phyloP scores from a whole-genome alignment of 805 yeast genomes.

The Kockiozyma suomiensis region DNA sequence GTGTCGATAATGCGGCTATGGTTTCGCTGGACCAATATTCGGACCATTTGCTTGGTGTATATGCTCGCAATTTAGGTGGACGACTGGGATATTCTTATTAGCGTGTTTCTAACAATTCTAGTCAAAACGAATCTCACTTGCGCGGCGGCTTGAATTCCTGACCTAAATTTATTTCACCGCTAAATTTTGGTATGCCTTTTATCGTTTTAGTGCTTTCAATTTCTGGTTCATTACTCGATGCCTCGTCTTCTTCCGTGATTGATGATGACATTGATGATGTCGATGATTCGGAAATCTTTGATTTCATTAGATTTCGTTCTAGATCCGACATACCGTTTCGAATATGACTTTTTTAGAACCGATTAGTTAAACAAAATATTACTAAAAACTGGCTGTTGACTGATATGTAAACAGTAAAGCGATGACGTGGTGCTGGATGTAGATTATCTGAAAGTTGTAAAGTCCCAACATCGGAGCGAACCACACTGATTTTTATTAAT shows the following conservation, averaged over 20 bases:
- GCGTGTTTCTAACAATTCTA: background rate
- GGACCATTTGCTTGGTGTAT: slow-evolving; percentile 8
- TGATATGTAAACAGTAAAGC: no score
- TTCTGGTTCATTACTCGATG: background rate
- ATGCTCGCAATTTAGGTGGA: background rate
- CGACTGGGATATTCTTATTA: background rate
- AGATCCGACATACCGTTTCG: slow-evolving; percentile 14
- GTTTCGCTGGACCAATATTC: background rate
- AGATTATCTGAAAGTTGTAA: no score
- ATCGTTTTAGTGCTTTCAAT: no score
- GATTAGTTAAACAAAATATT: no score
- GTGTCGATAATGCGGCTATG: background rate
- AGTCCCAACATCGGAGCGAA: no score
- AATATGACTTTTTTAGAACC: background rate
- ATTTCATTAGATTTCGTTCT: slow-evolving; percentile 4
- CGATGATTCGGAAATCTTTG: background rate
- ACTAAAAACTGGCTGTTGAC: no score
- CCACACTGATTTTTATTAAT: no score
- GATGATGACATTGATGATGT: background rate
- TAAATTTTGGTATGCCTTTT: no score
- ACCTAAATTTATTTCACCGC: background rate
- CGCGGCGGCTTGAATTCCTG: background rate
- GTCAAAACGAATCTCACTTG: background rate
- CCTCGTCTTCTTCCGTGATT: background rate
- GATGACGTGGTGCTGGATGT: no score